These are phyloP conservation scores for Rhodotorula sp. DNA, from an alignment of 1,284 basidiomycete genomes.

Conservation along the genomic window DNA sequence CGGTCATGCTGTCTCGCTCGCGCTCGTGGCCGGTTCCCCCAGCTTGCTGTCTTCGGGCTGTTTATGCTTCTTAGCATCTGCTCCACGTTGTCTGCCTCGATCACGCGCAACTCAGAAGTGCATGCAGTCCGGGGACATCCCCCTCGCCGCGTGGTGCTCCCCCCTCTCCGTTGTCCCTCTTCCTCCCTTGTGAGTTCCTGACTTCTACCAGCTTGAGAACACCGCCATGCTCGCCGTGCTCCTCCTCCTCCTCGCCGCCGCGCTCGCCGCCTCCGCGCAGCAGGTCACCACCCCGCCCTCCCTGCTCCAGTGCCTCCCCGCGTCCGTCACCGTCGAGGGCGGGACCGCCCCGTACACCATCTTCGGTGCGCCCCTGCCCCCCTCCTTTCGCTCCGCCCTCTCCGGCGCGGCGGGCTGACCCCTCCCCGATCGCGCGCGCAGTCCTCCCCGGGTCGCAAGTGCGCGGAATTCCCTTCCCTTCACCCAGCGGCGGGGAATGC, in stretches of 20 bases:
- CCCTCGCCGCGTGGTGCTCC: too few relatives aligned
- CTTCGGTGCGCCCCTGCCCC: neutral
- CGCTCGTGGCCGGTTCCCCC: too few relatives aligned
- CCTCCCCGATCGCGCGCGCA: neutral
- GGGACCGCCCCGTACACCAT: slow-evolving; percentile 17
- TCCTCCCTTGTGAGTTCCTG: neutral
- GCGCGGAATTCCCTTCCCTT: neutral
- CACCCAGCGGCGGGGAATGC: neutral
- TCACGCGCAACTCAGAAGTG: too few relatives aligned
- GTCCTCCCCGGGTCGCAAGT: slow-evolving; percentile 7
- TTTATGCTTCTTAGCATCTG: neutral
- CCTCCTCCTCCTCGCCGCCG: neutral
- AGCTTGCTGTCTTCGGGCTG: too few relatives aligned
- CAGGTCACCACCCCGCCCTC: neutral
- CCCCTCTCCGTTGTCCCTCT: neutral
- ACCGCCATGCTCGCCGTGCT: neutral
- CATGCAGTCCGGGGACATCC: too few relatives aligned
- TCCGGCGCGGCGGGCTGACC: neutral
- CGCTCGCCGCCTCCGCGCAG: neutral
- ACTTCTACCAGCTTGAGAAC: neutral
- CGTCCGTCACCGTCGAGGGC: slow-evolving; percentile 7
- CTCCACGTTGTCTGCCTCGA: neutral
- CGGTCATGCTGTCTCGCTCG: too few relatives aligned
- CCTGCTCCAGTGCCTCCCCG: slow-evolving; percentile 6
- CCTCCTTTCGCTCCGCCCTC: neutral